Conservation (phyloP, 805 yeast genomes). For the Candida patagonica region DNA sequence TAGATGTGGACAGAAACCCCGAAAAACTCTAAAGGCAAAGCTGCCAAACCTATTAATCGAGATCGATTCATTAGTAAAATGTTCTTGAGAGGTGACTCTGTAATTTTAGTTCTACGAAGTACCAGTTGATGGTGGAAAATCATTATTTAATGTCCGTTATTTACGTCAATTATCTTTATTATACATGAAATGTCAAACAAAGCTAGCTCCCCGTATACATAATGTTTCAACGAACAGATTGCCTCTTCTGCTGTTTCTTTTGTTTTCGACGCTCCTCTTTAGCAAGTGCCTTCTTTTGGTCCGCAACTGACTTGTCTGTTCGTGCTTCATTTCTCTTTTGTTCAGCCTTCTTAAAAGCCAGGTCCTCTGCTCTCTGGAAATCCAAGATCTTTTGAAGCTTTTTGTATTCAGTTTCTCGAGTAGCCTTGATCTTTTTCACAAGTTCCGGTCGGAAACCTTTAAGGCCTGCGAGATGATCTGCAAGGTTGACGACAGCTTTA, state of each 20-base stretch:
- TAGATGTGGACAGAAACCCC: conserved; percentile 57
- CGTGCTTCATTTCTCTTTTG: conserved; percentile 47
- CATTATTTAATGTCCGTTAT: neutral
- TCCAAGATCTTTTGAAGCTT: conserved; percentile 67
- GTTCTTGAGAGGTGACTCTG: conserved; percentile 93
- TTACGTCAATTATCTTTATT: neutral
- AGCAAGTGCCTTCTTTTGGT: conserved; percentile 68
- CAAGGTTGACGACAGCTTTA: conserved; percentile 45
- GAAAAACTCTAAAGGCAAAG: conserved; percentile 57
- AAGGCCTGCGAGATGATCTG: conserved; percentile 49
- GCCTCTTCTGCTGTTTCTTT: conserved; percentile 40
- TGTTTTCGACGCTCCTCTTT: conserved; percentile 76
- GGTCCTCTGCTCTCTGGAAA: conserved; percentile 53
- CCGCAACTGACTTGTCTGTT: conserved; percentile 59
- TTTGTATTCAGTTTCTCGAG: conserved; percentile 64
- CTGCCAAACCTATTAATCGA: conserved; percentile 52
- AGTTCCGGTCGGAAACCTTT: conserved; percentile 58
- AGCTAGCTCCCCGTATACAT: neutral
- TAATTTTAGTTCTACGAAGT: conserved; percentile 56
- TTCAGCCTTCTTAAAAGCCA: conserved; percentile 55
- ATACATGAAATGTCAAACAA: neutral
- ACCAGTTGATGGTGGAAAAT: conserved; percentile 8
- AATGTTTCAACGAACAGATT: neutral
- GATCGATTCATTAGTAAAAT: conserved; percentile 82
- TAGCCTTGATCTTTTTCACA: conserved; percentile 61